Evolutionary conservation across 2,329 filamentous ascomycete genomes (phyloP), one percentile per base, ranked within the genome.

Genomic region (Lecanosticta acicola): DNA sequence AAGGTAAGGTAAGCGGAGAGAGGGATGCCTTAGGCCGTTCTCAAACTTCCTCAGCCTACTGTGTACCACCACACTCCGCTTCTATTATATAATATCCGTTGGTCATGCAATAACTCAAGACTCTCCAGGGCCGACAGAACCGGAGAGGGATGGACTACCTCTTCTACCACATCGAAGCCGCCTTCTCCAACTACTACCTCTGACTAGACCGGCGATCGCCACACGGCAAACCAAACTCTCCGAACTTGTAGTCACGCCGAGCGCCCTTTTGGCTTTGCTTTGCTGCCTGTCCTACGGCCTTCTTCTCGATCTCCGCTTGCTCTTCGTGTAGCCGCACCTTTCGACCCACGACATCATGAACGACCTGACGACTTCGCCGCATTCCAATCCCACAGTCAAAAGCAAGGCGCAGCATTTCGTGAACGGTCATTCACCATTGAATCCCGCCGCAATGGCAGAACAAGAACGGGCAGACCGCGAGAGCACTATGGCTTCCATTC

Each of bases 401-500:
- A 64, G 75, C 71, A 67, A 81, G 21, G 78, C 79, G 20, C 71
- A 76, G 40, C 73, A 80, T 63, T 66, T 82, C 47, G 57, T 75
- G 39, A 80, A 81, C 61, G 78, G 76, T 42, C 68, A 70, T 46
- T 74, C 77, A 38, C 70, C 79, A 26, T 69, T 76, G 38, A 61
- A 66, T 24, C 66, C 70, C 14, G 66, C 70, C 9, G 56, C 49
- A 21, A 68, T 70, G 13, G 68, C 75, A 59, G 69, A 69, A 35
- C 69, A 73, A 50, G 70, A 73, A 53, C 62, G 62, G 43, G 66
- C 66, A 55, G 79, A 82, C 58, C 68, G 78, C 24, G 77, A 82
- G 43, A 75, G 67, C 45, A 70, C 81, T 43, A 76, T 74, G 56
- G 72, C 77, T 14, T 77, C 79, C 18, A 83, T 83, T 49, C 68